These are phyloP conservation scores for Heracleum sosnowskyi DNA, from an alignment of 129 eudicot species.

Conservation along the genomic window DNA sequence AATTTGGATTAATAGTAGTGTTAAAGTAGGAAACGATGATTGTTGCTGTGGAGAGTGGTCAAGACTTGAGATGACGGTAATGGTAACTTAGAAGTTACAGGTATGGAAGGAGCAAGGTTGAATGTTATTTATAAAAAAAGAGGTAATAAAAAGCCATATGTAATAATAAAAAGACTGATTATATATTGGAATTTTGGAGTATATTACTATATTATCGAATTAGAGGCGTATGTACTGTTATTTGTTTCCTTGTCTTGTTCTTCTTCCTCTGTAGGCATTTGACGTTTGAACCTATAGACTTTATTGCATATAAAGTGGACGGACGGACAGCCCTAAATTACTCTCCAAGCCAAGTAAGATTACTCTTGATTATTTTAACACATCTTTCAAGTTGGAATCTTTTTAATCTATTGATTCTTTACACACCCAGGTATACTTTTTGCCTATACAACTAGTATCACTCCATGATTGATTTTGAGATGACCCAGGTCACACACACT, in stretches of 20 bases:
- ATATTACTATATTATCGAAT: not conserved
- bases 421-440: constrained; percentile 21
- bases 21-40: not conserved
- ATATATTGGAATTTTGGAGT: not conserved
- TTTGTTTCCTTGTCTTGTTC: constrained; percentile 17
- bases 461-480: constrained; percentile 22
- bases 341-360: constrained; percentile 33
- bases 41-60: not conserved
- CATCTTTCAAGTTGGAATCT: not conserved
- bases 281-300: constrained; percentile 7
- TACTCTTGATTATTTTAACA: constrained; percentile 2
- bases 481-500: constrained; percentile 14
- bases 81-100: constrained; percentile 5
- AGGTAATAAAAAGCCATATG: no score
- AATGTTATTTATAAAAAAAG: no score
- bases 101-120: not conserved
- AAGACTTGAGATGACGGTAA: not conserved
- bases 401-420: constrained; percentile 19
- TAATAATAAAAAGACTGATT: not conserved
- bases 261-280: not conserved
- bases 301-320: constrained; percentile 12
- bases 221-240: not conserved
- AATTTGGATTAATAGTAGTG: not conserved
- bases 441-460: constrained; percentile 16
- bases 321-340: constrained; percentile 28